These are phyloP conservation scores for Chaetoscypha palmicola DNA, from an alignment of 2,329 filamentous ascomycete genomes.

Conservation along the genomic window DNA sequence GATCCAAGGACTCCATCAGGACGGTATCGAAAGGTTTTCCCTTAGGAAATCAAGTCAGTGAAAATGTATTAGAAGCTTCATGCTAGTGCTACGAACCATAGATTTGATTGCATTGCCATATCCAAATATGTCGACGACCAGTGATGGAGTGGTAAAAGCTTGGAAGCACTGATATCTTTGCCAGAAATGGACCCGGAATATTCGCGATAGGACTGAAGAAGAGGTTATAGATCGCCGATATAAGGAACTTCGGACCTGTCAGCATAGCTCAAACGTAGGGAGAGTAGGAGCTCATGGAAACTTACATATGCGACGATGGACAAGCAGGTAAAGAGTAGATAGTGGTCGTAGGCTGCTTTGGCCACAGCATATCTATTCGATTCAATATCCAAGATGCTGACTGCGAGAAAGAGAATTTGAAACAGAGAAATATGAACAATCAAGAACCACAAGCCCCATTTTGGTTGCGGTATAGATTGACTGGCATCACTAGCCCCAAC, in stretches of 20 bases:
- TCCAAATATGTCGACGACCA: constrained; percentile 8
- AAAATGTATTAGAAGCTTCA: neutral
- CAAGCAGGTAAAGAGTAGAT: too few species aligned
- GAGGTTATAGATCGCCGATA: constrained; percentile 2
- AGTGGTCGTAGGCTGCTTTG: too few species aligned
- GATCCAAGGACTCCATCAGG: neutral
- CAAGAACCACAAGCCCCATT: too few species aligned
- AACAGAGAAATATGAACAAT: too few species aligned
- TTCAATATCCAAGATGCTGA: too few species aligned
- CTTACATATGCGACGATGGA: too few species aligned
- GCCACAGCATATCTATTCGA: too few species aligned
- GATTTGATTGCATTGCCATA: constrained; percentile 7
- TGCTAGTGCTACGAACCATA: constrained; percentile 3
- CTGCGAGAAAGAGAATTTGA: too few species aligned
- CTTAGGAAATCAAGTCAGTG: neutral
- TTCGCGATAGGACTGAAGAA: constrained; percentile 7
- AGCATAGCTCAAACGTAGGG: neutral
- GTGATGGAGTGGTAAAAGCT: constrained; percentile 3
- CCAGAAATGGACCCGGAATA: constrained; percentile 6
- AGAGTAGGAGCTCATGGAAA: neutral
- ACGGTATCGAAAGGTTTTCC: neutral
- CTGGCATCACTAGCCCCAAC: too few species aligned
- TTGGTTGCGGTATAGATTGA: too few species aligned
- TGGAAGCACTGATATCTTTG: constrained; percentile 1
- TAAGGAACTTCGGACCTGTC: neutral